phyloP scores from a whole-genome alignment of 2,329 filamentous ascomycete genomes.

The Zymoseptoria tritici region DNA sequence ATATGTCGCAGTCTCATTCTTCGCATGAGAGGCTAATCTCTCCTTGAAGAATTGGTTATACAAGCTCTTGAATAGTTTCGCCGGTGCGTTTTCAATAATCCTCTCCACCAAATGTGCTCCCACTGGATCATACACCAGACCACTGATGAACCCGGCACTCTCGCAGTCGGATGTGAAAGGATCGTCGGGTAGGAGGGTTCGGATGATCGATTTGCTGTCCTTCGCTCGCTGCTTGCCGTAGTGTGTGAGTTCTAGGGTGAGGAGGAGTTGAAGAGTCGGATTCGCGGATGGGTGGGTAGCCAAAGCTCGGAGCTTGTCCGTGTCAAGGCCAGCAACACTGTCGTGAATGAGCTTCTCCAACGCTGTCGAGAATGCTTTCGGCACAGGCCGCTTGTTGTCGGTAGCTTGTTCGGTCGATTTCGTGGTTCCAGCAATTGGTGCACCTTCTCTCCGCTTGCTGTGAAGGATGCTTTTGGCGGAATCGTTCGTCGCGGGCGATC shows the following conservation, averaged over 20 bases:
- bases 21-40: slow-evolving; percentile 69
- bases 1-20: slow-evolving; percentile 86
- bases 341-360: slow-evolving; percentile 75
- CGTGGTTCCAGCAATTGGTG: slow-evolving; percentile 52
- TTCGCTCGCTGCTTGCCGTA: slow-evolving; percentile 61
- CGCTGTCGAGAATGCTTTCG: slow-evolving; percentile 67
- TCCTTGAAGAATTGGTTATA: slow-evolving; percentile 74
- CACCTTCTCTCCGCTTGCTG: slow-evolving; percentile 86
- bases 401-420: slow-evolving; percentile 42
- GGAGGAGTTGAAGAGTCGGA: slow-evolving; percentile 80
- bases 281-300: slow-evolving; percentile 87
- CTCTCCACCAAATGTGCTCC: slow-evolving; percentile 86
- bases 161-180: slow-evolving; percentile 66
- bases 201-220: slow-evolving; percentile 62
- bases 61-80: slow-evolving; percentile 83
- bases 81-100: slow-evolving; percentile 70
- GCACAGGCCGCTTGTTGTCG: slow-evolving; percentile 49
- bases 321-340: slow-evolving; percentile 66
- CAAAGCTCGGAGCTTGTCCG: slow-evolving; percentile 71
- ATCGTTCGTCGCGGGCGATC: slow-evolving; percentile 65
- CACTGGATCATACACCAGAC: slow-evolving; percentile 80
- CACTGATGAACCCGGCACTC: slow-evolving; percentile 72
- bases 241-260: slow-evolving; percentile 75
- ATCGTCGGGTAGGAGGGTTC: slow-evolving; percentile 71
- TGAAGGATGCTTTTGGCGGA: slow-evolving; percentile 68